Conservation (phyloP, 306 rosid genomes). For the Castanea sativa region DNA sequence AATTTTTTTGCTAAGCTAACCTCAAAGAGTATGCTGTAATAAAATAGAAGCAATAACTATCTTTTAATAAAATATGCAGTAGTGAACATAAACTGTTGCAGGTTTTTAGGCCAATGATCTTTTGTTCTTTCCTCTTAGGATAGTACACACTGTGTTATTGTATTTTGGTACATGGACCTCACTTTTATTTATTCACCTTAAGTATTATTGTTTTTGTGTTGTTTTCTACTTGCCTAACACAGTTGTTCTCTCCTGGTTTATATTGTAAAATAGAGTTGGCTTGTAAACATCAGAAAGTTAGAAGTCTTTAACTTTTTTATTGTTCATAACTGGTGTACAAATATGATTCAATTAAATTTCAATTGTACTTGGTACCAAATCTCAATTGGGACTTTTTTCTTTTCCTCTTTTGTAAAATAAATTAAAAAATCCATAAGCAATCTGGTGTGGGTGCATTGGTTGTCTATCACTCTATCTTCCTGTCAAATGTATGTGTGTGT, state of each 20-base stretch:
- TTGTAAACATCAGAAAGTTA: neutral
- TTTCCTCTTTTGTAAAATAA: neutral
- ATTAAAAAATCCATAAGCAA: neutral
- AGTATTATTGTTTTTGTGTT: too few relatives aligned
- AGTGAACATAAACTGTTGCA: neutral
- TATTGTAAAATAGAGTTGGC: neutral
- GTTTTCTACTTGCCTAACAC: too few relatives aligned
- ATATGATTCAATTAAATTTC: neutral
- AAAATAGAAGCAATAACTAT: neutral
- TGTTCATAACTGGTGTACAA: neutral
- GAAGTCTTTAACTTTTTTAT: neutral
- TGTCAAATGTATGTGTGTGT: too few relatives aligned
- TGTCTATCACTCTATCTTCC: neutral
- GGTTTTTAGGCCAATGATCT: neutral
- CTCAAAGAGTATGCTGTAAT: too few relatives aligned
- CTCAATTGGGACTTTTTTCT: neutral
- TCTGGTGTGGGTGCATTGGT: neutral
- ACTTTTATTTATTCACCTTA: too few relatives aligned
- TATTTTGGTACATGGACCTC: too few relatives aligned
- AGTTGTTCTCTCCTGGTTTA: too few relatives aligned
- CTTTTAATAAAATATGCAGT: neutral
- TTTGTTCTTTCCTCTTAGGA: neutral
- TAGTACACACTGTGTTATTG: neutral
- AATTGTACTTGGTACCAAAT: too few relatives aligned
- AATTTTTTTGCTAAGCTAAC: too few relatives aligned